Evolutionary conservation across 2,329 filamentous ascomycete species (phyloP).

Genomic region (Exophiala spinifera): DNA sequence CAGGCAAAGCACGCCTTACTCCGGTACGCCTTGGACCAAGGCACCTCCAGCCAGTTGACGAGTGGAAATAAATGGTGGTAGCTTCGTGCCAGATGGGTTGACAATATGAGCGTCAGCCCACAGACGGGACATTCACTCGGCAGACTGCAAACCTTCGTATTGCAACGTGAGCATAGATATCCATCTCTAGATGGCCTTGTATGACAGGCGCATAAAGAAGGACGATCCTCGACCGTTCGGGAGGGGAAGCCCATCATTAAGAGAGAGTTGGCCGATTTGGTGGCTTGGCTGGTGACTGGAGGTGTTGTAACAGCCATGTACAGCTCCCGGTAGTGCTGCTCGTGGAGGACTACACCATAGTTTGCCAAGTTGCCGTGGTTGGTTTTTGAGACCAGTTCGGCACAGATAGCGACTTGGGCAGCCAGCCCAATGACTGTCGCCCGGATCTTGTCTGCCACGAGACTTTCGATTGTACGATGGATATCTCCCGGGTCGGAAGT

Average conservation of each 20-base stretch:
- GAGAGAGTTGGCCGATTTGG: constrained; percentile 54
- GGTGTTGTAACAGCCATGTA: constrained; percentile 85
- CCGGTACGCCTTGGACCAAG: constrained; percentile 67
- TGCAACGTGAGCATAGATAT: constrained; percentile 86
- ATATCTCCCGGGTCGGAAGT: constrained; percentile 94
- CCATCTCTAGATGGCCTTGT: constrained; percentile 77
- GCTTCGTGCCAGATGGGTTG: constrained; percentile 86
- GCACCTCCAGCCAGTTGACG: constrained; percentile 84
- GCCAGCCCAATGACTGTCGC: constrained; percentile 87
- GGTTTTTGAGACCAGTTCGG: constrained; percentile 81
- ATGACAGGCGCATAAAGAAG: constrained; percentile 87
- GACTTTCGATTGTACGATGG: constrained; percentile 76
- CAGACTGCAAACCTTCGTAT: constrained; percentile 81
- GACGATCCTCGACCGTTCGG: constrained; percentile 66
- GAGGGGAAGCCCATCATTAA: constrained; percentile 99
- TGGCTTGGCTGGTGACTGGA: constrained; percentile 64
- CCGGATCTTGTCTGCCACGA: constrained; percentile 78
- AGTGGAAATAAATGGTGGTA: constrained; percentile 92
- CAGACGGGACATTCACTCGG: constrained; percentile 90
- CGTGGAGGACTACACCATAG: constrained; percentile 83
- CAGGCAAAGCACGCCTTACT: constrained; percentile 75
- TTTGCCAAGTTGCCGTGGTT: constrained; percentile 69
- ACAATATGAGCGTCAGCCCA: constrained; percentile 86
- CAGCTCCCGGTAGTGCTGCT: constrained; percentile 84
- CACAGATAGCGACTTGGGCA: constrained; percentile 88